Percentiles rank a stretch among this genome's conserved stretches.
These are phyloP conservation scores for Penicillium decumbens DNA, from an alignment of 2,329 filamentous ascomycete species.

Conservation along the genomic window DNA sequence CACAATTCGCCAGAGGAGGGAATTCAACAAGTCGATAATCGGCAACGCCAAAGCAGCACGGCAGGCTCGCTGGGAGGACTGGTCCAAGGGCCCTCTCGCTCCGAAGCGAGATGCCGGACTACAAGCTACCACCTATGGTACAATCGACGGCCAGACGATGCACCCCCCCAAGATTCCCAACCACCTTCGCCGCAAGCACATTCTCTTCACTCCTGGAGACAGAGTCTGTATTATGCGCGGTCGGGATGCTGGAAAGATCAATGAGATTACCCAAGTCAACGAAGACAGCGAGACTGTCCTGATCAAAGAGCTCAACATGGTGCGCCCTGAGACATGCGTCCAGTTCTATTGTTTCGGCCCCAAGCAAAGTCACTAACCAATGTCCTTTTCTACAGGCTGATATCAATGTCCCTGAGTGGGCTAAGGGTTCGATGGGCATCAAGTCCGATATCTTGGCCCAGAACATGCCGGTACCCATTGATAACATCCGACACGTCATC, in stretches of 20 bases:
- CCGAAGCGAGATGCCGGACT: conserved; percentile 68
- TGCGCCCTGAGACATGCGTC: conserved; percentile 32
- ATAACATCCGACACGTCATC: conserved; percentile 74
- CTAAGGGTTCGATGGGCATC: conserved; percentile 34
- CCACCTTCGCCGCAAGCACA: conserved; percentile 42
- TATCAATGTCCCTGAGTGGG: conserved; percentile 39
- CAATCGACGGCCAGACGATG: conserved; percentile 41
- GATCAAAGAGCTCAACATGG: conserved; percentile 61
- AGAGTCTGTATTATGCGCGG: conserved; percentile 78
- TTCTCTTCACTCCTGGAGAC: conserved; percentile 65
- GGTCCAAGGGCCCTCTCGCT: conserved; percentile 70
- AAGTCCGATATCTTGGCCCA: conserved; percentile 45
- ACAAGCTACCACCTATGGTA: conserved; percentile 56
- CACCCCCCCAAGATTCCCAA: conserved; percentile 40
- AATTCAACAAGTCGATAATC: conserved; percentile 32
- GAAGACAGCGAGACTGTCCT: conserved; percentile 53
- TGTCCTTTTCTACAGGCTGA: conserved; percentile 34
- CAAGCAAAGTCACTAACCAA: conserved; percentile 5
- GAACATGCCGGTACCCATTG: conserved; percentile 60
- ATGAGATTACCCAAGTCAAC: conserved; percentile 59
- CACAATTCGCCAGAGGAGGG: conserved; percentile 27
- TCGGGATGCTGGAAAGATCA: conserved; percentile 77
- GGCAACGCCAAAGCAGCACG: conserved; percentile 48
- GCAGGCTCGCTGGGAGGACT: conserved; percentile 65
- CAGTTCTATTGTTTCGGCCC: not conserved